phyloP scores from a whole-genome alignment of 495 filamentous ascomycete species.

The Thermochaetoides thermophila region DNA sequence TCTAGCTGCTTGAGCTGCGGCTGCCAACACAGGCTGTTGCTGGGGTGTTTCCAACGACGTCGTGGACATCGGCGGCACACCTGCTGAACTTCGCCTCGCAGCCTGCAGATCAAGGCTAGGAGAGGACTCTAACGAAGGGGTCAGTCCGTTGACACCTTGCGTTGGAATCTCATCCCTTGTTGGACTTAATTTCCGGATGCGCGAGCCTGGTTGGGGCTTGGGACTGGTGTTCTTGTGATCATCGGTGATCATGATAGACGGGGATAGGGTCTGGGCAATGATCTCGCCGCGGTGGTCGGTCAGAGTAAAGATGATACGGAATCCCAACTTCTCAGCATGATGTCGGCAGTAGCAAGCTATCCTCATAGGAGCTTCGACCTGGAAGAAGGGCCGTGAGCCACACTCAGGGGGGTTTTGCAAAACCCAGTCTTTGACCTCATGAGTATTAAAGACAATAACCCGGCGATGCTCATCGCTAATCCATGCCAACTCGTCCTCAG shows the following conservation, averaged over 20 bases:
- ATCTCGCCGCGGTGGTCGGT: slow-evolving; percentile 62
- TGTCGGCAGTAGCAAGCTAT: slow-evolving; percentile 95
- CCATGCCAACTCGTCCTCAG: slow-evolving; percentile 73
- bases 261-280: slow-evolving; percentile 70
- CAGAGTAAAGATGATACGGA: slow-evolving; percentile 86
- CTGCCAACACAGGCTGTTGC: too few relatives aligned
- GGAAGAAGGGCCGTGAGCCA: slow-evolving; percentile 36
- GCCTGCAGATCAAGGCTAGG: slow-evolving; percentile 3
- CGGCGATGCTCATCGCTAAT: slow-evolving; percentile 59
- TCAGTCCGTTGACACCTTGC: not conserved
- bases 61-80: not conserved
- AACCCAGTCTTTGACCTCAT: slow-evolving; percentile 80
- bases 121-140: slow-evolving; percentile 3
- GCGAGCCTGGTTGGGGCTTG: not conserved
- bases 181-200: slow-evolving; percentile 1
- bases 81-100: slow-evolving; percentile 2
- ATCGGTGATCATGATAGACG: slow-evolving; percentile 87
- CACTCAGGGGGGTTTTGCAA: slow-evolving; percentile 37
- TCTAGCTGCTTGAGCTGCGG: slow-evolving; percentile 3
- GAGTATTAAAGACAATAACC: slow-evolving; percentile 85
- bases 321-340: slow-evolving; percentile 80
- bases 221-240: slow-evolving; percentile 64
- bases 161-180: slow-evolving; percentile 2
- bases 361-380: slow-evolving; percentile 79
- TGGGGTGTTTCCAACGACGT: slow-evolving; percentile 1